Conservation (phyloP, 352 stramenopile genomes). For the Pythium brachiatum region DNA sequence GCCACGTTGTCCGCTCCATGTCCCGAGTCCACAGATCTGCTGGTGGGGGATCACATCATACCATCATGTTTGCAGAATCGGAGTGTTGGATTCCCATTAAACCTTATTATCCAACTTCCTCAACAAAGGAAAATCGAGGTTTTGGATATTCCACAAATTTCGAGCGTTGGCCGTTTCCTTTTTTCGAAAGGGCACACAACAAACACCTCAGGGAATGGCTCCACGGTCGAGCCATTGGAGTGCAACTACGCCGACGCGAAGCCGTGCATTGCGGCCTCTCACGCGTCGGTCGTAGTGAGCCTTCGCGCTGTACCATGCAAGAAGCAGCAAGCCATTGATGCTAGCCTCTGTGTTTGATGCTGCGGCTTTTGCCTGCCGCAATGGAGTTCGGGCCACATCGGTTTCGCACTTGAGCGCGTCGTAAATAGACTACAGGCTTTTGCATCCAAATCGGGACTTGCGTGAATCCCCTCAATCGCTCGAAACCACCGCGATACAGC, state of each 20-base stretch:
- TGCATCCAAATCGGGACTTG: neutral
- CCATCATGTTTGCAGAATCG: neutral
- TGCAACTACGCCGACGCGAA: no score
- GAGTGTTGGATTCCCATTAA: neutral
- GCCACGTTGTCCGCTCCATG: neutral
- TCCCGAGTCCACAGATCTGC: slow-evolving; percentile 3
- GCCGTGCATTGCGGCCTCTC: no score
- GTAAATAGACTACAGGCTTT: neutral
- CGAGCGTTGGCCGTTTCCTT: neutral
- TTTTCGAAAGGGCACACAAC: neutral
- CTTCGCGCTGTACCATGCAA: no score
- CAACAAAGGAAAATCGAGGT: neutral
- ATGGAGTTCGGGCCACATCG: neutral
- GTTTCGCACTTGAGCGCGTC: neutral
- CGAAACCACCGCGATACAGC: neutral
- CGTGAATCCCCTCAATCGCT: neutral
- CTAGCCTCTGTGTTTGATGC: no score
- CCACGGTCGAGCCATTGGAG: no score
- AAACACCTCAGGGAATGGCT: no score
- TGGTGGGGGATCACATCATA: slow-evolving; percentile 2
- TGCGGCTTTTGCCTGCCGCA: no score
- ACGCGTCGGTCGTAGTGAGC: no score
- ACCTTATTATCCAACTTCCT: neutral
- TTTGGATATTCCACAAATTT: neutral
- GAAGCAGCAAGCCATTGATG: no score